Percentiles rank a stretch among this genome's conserved stretches.
These are phyloP conservation scores for Mycena chlorophos DNA, from an alignment of 768 basidiomycete genomes.

Conservation along the genomic window DNA sequence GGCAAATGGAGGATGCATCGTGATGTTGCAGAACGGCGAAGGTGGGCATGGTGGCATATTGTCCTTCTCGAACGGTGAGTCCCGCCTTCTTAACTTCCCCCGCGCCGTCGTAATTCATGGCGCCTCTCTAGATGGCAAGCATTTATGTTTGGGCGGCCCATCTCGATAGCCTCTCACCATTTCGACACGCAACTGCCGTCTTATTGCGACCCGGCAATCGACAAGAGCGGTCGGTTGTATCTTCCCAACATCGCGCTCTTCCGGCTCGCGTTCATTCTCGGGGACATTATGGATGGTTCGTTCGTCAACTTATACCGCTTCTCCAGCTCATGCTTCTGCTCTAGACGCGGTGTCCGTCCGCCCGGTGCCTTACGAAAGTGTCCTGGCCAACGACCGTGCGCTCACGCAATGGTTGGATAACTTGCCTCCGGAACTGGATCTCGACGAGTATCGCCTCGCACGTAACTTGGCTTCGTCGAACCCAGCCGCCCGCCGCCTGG, in stretches of 20 bases:
- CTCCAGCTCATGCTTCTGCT: not conserved
- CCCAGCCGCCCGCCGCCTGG: constrained; percentile 60
- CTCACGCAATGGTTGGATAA: constrained; percentile 75
- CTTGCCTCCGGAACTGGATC: constrained; percentile 70
- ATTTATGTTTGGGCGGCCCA: constrained; percentile 81
- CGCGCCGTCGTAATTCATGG: constrained; percentile 7
- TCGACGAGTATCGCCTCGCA: constrained; percentile 75
- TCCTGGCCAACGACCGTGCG: constrained; percentile 70
- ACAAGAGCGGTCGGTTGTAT: constrained; percentile 65
- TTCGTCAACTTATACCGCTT: not conserved
- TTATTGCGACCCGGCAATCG: constrained; percentile 60
- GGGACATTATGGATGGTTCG: constrained; percentile 75
- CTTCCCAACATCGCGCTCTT: constrained; percentile 77
- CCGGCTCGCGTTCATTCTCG: constrained; percentile 73
- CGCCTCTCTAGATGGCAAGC: constrained; percentile 69
- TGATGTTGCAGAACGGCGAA: constrained; percentile 70
- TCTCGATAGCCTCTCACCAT: constrained; percentile 75
- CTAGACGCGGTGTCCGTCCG: constrained; percentile 69
- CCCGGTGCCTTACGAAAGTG: constrained; percentile 74
- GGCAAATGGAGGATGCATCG: constrained; percentile 71
- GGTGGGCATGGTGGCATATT: constrained; percentile 94
- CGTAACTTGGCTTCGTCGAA: constrained; percentile 68
- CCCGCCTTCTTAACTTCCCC: constrained; percentile 9
- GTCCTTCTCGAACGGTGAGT: constrained; percentile 73
- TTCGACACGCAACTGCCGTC: constrained; percentile 81